Percentiles rank a stretch among this genome's conserved stretches.
phyloP scores from a whole-genome alignment of 805 yeast genomes.

The Ogataea corticis region DNA sequence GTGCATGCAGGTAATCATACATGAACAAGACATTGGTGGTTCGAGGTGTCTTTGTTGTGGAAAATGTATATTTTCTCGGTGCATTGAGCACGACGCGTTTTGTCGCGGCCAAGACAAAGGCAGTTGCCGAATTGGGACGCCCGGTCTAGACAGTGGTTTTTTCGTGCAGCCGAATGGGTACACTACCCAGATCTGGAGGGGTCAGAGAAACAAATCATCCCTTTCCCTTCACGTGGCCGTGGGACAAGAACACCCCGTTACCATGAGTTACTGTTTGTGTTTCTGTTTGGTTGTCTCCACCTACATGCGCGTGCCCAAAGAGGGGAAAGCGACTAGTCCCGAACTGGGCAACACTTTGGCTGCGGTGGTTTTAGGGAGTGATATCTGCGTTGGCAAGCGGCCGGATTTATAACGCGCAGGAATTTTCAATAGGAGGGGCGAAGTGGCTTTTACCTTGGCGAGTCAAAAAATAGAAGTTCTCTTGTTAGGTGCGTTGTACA shows the following conservation, averaged over 20 bases:
- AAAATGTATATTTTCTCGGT: no score
- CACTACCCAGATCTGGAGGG: conserved; percentile 1
- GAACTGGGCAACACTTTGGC: no score
- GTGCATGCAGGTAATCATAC: background rate
- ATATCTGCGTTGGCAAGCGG: no score
- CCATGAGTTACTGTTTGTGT: no score
- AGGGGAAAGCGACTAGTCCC: no score
- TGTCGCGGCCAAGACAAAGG: background rate
- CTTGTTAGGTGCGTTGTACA: conserved; percentile 5
- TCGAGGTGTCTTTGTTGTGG: no score
- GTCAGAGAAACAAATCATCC: background rate
- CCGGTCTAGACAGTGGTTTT: conserved; percentile 5
- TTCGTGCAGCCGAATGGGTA: background rate
- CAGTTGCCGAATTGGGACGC: background rate
- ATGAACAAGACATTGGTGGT: background rate
- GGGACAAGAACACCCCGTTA: no score
- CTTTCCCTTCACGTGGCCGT: no score
- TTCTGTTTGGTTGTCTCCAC: no score
- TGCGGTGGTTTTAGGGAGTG: no score
- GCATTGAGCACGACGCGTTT: background rate
- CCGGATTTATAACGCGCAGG: no score
- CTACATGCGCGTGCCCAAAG: no score
- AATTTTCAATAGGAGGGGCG: background rate
- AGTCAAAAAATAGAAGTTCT: conserved; percentile 5
- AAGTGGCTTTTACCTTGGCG: background rate